Base-by-base conservation (phyloP, 768 basidiomycete genomes). In the Kwoniella bestiolae region DNA sequence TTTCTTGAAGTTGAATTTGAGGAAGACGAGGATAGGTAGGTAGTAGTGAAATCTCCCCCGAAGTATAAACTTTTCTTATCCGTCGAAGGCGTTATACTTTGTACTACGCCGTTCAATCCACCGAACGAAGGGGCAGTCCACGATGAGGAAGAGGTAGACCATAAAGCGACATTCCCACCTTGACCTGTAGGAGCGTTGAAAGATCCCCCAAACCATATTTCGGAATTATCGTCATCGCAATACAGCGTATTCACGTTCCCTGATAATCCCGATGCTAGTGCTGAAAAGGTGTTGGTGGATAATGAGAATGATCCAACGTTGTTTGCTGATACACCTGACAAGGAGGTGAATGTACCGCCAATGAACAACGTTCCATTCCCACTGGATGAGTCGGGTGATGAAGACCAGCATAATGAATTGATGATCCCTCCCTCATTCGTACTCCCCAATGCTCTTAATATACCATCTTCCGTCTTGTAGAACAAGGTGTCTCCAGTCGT, bases 81-180 rank as follows among this genome's bases (percentile, higher is more conserved):
- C 35, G 88, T 83, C 72, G 90, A 91, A 31, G 89, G 82, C 35
- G 87, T 85, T 74, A 98, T 96, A 51, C 90, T 89, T 28, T 84
- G 79, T 59, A 98, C 91, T 70, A 85, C 83, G 44, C 91, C 93
- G 31, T 86, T 82, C 44, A 99, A 84, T 34, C 94, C 94, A 47
- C 84, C 85, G 81, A 99, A 97, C 18, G 90, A 89, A 2, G 92
- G 85, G 25, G 87, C 82, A 8, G 87, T 85, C 94, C 94, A 97
- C 2, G 87, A 56, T 18, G 60, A 56, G 0, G 65, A 62, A 0
- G 66, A n/a, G 1, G 68, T 70, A 11, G 73, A 73, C 81, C 82
- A 83, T 5, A 71, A 59, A 8, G 79, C 81, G 31, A 83, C 78
- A 26, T 75, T 76, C 1, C 77, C 75, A 12, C 72, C 72, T n/a